Conservation (phyloP, 768 basidiomycete genomes). For the Boletus subcaerulescens region DNA sequence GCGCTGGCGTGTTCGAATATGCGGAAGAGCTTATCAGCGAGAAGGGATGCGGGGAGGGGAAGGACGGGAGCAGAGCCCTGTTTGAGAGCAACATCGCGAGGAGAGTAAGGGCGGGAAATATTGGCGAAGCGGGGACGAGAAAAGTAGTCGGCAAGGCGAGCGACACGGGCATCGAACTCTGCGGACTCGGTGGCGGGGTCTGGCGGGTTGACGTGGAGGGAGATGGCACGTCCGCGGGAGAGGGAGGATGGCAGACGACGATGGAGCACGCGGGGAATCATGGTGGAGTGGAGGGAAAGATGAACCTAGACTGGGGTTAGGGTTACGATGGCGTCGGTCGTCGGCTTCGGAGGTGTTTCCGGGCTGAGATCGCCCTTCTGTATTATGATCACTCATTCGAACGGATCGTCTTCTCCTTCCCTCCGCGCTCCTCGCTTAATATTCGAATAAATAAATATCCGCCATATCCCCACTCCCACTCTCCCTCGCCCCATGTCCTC, state of each 20-base stretch:
- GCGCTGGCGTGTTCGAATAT: slow-evolving; percentile 61
- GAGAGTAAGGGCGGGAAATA: slow-evolving; percentile 77
- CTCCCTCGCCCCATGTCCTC: slow-evolving; percentile 11
- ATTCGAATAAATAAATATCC: slow-evolving; percentile 18
- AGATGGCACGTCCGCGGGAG: slow-evolving; percentile 38
- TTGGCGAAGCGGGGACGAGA: slow-evolving; percentile 65
- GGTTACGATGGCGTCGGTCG: slow-evolving; percentile 22
- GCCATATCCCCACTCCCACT: neutral
- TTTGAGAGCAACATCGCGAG: slow-evolving; percentile 79
- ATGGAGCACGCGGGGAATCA: slow-evolving; percentile 17
- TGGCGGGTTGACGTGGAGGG: slow-evolving; percentile 58
- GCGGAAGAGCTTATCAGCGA: slow-evolving; percentile 82
- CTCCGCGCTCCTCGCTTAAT: slow-evolving; percentile 25
- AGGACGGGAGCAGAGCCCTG: slow-evolving; percentile 83
- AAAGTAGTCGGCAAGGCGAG: slow-evolving; percentile 71
- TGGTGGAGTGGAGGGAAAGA: slow-evolving; percentile 26
- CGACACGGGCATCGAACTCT: slow-evolving; percentile 59
- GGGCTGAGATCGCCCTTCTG: slow-evolving; percentile 18
- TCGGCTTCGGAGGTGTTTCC: slow-evolving; percentile 7
- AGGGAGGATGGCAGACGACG: slow-evolving; percentile 27
- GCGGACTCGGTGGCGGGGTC: slow-evolving; percentile 54
- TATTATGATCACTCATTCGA: neutral
- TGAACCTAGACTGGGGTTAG: slow-evolving; percentile 36
- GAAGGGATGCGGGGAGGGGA: slow-evolving; percentile 71
- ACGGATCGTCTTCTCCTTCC: slow-evolving; percentile 12